A percentile compares a stretch with the other conserved stretches of the same genome.
Conservation (phyloP, 345 rosid genomes). For the Eucalyptus rudis region DNA sequence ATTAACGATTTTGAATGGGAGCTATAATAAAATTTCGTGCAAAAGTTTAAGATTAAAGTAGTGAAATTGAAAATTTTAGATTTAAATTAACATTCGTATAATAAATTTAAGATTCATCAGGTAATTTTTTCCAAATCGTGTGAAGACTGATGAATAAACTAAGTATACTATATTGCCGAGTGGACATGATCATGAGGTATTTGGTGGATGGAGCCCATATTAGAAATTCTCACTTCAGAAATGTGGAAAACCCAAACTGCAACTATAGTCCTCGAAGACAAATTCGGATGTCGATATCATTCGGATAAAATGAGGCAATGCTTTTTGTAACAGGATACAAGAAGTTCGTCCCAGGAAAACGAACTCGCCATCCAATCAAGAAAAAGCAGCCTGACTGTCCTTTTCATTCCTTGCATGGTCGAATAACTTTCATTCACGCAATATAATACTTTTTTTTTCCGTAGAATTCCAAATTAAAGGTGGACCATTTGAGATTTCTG, state of each 20-base stretch:
- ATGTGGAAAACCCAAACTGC: background rate
- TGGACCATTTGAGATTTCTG: background rate
- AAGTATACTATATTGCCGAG: background rate
- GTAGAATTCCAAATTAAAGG: background rate
- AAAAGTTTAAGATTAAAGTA: background rate
- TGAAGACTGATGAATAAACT: background rate
- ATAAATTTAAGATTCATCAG: accelerated
- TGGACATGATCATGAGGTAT: background rate
- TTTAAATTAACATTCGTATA: background rate
- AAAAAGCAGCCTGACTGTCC: background rate
- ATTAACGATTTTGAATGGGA: accelerated
- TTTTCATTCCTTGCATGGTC: background rate
- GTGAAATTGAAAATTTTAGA: background rate
- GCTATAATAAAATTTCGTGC: background rate
- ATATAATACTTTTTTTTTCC: background rate
- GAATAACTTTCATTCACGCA: background rate
- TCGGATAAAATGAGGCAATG: background rate
- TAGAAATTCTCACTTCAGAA: background rate
- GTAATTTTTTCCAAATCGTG: background rate
- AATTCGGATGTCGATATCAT: background rate
- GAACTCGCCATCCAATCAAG: background rate
- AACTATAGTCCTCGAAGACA: background rate
- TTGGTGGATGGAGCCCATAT: background rate
- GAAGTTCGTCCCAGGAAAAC: background rate
- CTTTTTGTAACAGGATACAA: background rate